phyloP scores from a whole-genome alignment of 2,329 filamentous ascomycete genomes.

The Fusarium haematococcum region DNA sequence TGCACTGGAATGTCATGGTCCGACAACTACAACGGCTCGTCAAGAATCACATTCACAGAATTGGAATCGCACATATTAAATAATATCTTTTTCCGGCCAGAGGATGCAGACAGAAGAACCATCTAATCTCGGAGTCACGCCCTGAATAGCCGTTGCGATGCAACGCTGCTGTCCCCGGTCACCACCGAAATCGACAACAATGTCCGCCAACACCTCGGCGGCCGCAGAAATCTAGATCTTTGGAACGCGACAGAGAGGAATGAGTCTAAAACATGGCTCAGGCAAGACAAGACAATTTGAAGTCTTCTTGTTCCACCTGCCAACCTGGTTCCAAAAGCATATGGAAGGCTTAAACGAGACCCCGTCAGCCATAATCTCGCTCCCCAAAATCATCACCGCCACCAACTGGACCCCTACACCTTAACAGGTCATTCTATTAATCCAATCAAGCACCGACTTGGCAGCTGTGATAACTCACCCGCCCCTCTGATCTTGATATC shows the following conservation, averaged over 20 bases:
- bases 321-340: neutral
- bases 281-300: neutral
- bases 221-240: slow-evolving; percentile 4
- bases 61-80: neutral
- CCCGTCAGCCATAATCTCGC: slow-evolving; percentile 5
- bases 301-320: neutral
- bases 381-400: neutral
- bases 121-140: slow-evolving; percentile 34
- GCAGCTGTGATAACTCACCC: neutral
- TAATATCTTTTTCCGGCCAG: neutral
- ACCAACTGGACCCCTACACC: neutral
- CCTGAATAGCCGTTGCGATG: slow-evolving; percentile 25
- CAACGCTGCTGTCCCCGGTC: slow-evolving; percentile 17
- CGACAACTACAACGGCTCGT: neutral
- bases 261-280: neutral
- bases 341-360: neutral
- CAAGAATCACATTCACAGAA: neutral
- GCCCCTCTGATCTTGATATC: neutral
- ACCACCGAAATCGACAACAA: neutral
- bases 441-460: neutral
- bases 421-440: neutral
- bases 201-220: neutral
- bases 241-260: neutral
- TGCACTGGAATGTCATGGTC: slow-evolving; percentile 29
- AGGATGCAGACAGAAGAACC: neutral